These are phyloP conservation scores for Bretziella fagacearum DNA, from an alignment of 2,329 filamentous ascomycete species.

Conservation along the genomic window DNA sequence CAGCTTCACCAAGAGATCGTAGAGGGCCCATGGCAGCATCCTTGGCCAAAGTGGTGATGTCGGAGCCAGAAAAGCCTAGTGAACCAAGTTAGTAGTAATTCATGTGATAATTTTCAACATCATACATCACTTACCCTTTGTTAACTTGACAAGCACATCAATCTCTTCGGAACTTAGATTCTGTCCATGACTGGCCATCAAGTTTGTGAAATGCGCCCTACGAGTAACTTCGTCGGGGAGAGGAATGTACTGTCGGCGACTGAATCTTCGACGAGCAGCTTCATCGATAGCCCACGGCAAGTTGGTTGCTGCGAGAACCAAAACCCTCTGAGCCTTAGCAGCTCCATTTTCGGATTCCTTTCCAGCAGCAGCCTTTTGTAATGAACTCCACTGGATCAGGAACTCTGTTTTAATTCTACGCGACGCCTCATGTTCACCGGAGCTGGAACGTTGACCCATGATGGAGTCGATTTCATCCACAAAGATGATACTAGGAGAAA, in stretches of 20 bases:
- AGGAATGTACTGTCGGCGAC: conserved; percentile 88
- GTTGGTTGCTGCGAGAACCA: conserved; percentile 91
- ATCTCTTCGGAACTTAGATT: conserved; percentile 57
- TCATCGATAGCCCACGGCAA: conserved; percentile 97
- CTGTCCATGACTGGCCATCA: conserved; percentile 80
- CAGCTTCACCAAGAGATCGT: conserved; percentile 70
- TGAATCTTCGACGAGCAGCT: conserved; percentile 77
- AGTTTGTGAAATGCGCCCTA: conserved; percentile 56
- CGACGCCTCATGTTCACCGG: conserved; percentile 82
- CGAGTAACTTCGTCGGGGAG: conserved; percentile 73
- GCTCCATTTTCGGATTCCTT: conserved; percentile 37
- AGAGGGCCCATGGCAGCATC: conserved; percentile 96
- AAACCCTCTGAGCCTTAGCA: conserved; percentile 71
- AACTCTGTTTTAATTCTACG: conserved; percentile 95
- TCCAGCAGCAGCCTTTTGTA: conserved; percentile 59
- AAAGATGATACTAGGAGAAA: conserved; percentile 93
- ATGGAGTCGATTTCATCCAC: conserved; percentile 96
- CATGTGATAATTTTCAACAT: background rate
- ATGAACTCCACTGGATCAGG: conserved; percentile 88
- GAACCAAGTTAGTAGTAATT: conserved; percentile 5
- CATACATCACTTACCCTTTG: conserved; percentile 48
- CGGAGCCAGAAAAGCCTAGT: conserved; percentile 86
- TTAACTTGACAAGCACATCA: conserved; percentile 54
- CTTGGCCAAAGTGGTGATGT: conserved; percentile 92
- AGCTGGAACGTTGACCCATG: conserved; percentile 65